phyloP scores from a whole-genome alignment of 805 yeast species.

The Saccharomyces paradoxus region DNA sequence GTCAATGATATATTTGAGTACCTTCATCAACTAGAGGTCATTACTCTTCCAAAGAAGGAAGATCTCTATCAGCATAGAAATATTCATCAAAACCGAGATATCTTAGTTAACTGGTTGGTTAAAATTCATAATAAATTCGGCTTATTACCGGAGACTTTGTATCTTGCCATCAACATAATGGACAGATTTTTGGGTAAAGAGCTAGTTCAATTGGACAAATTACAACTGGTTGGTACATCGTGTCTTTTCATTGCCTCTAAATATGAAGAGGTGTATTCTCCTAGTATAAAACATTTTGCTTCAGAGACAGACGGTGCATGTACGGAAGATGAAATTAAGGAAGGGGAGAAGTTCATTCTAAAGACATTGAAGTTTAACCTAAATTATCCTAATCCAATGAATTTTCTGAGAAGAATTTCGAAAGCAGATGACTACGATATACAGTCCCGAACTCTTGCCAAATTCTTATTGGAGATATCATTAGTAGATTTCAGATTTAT shows the following conservation, averaged over 20 bases:
- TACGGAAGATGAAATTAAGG: constrained; percentile 73
- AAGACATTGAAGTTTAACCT: constrained; percentile 68
- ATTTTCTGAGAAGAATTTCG: constrained; percentile 81
- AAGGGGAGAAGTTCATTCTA: constrained; percentile 75
- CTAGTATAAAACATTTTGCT: constrained; percentile 78
- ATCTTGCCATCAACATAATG: constrained; percentile 76
- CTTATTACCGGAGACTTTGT: constrained; percentile 78
- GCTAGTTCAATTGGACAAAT: constrained; percentile 66
- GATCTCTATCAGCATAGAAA: constrained; percentile 36
- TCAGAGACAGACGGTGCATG: constrained; percentile 80
- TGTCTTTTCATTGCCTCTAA: constrained; percentile 84
- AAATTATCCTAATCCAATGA: constrained; percentile 88
- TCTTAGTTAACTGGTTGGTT: constrained; percentile 89
- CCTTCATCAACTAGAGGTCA: constrained; percentile 60
- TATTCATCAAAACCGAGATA: constrained; percentile 48
- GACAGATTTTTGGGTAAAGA: constrained; percentile 78
- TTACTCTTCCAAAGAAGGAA: constrained; percentile 53
- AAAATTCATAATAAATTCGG: constrained; percentile 82
- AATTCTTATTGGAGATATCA: constrained; percentile 74
- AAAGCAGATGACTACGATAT: constrained; percentile 92
- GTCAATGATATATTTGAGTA: constrained; percentile 80
- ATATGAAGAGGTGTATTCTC: constrained; percentile 87
- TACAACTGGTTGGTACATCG: constrained; percentile 82
- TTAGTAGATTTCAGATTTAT: constrained; percentile 72
- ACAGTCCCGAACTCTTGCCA: constrained; percentile 82